Percentiles rank a stretch among this genome's conserved stretches.
phyloP scores from a whole-genome alignment of 2,329 filamentous ascomycete species.

The Hypoxylon sp. region DNA sequence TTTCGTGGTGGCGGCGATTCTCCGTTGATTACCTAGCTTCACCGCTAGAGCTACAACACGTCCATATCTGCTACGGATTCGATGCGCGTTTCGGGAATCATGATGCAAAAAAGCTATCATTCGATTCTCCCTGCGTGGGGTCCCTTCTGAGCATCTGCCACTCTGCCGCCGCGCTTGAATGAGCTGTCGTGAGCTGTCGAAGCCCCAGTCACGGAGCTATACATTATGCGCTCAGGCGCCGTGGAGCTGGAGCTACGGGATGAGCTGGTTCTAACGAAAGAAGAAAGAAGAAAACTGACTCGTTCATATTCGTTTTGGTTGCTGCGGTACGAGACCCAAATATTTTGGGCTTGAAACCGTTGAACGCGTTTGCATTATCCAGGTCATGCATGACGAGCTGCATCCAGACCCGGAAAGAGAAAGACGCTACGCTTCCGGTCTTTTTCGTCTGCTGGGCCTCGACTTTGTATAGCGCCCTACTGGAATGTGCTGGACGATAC shows the following conservation, averaged over 20 bases:
- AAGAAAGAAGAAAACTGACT: conserved; percentile 24
- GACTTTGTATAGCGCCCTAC: conserved; percentile 14
- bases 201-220: background rate
- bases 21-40: conserved; percentile 36
- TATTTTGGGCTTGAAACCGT: conserved; percentile 38
- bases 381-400: conserved; percentile 35
- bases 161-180: conserved; percentile 21
- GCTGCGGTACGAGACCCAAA: conserved; percentile 32
- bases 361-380: conserved; percentile 33
- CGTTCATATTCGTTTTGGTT: conserved; percentile 29
- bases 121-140: conserved; percentile 28
- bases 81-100: conserved; percentile 35
- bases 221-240: background rate
- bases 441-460: conserved; percentile 6
- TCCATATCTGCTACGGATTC: conserved; percentile 29
- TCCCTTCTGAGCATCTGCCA: conserved; percentile 14
- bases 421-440: conserved; percentile 26
- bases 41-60: conserved; percentile 32
- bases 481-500: conserved; percentile 37
- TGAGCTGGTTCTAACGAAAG: conserved; percentile 1
- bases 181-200: conserved; percentile 13
- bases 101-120: conserved; percentile 10
- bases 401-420: conserved; percentile 23
- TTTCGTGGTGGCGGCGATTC: conserved; percentile 26
- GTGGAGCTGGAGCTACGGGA: conserved; percentile 19